Evolutionary conservation across 306 rosid species (phyloP).

Genomic region (Dicorynia guianensis): DNA sequence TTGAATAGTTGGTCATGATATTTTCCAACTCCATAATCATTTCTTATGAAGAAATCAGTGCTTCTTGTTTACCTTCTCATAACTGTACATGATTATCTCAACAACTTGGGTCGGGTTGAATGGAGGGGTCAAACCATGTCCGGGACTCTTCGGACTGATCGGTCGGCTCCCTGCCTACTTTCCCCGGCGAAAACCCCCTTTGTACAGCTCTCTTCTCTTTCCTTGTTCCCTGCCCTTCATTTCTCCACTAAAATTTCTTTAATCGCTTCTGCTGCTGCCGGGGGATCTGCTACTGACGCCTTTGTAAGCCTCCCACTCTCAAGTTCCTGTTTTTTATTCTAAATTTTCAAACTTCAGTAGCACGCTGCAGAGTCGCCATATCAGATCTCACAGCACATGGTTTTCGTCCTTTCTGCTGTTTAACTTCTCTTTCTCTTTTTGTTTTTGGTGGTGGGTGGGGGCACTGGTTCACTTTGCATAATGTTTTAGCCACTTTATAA

Average conservation of each 20-base stretch:
- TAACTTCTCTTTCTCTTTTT: neutral
- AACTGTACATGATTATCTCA: neutral
- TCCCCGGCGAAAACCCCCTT: constrained; percentile 8
- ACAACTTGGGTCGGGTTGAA: neutral
- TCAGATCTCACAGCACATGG: neutral
- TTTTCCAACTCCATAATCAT: too few species aligned
- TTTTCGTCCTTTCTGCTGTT: neutral
- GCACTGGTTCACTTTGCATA: too few species aligned
- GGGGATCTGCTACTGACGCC: neutral
- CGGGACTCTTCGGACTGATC: neutral
- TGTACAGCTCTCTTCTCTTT: neutral
- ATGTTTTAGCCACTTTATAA: neutral
- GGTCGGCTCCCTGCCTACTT: neutral
- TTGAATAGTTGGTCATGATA: too few species aligned
- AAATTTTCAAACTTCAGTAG: neutral
- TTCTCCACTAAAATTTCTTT: neutral
- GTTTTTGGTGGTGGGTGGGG: too few species aligned
- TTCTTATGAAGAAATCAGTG: too few species aligned
- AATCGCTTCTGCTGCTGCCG: neutral
- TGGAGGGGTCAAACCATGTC: neutral
- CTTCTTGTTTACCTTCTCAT: too few species aligned
- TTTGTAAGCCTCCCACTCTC: neutral
- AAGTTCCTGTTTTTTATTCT: neutral
- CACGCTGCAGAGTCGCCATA: neutral
- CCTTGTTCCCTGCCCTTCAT: neutral